A percentile compares a stretch with the other conserved stretches of the same genome.
Conservation (phyloP, 805 yeast species). For the Lipomyces sp. region DNA sequence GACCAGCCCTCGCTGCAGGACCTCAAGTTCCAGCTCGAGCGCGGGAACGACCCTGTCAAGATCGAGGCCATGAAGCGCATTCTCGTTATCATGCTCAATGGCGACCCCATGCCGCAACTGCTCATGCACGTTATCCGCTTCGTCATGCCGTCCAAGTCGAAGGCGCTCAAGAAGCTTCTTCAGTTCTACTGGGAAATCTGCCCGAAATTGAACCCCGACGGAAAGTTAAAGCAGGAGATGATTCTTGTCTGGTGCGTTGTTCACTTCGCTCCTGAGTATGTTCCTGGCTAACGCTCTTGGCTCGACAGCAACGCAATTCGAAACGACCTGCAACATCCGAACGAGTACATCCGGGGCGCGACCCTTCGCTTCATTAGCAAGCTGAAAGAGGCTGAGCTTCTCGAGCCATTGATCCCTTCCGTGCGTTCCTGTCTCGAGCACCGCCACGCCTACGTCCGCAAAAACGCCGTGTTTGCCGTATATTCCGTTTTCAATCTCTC, state of each 20-base stretch:
- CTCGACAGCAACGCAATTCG: slow-evolving; percentile 72
- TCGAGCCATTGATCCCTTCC: slow-evolving; percentile 93
- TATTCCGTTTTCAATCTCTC: slow-evolving; percentile 77
- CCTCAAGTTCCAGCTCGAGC: slow-evolving; percentile 74
- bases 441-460: slow-evolving; percentile 96
- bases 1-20: slow-evolving; percentile 57
- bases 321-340: slow-evolving; percentile 96
- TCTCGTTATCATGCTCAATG: slow-evolving; percentile 81
- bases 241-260: slow-evolving; percentile 71
- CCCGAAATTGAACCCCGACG: slow-evolving; percentile 81
- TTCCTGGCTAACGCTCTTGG: not conserved
- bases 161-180: slow-evolving; percentile 84
- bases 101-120: slow-evolving; percentile 87
- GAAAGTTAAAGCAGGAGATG: slow-evolving; percentile 97
- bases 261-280: too few relatives aligned
- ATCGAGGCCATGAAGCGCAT: slow-evolving; percentile 87
- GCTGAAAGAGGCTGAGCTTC: slow-evolving; percentile 84
- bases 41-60: slow-evolving; percentile 83
- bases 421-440: slow-evolving; percentile 89
- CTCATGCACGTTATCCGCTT: slow-evolving; percentile 96
- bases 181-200: slow-evolving; percentile 98
- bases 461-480: slow-evolving; percentile 92
- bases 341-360: slow-evolving; percentile 94
- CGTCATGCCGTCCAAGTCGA: slow-evolving; percentile 92
- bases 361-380: slow-evolving; percentile 89